Base-by-base conservation (phyloP, 257 asterid genomes). In the Osmanthus fragrans region DNA sequence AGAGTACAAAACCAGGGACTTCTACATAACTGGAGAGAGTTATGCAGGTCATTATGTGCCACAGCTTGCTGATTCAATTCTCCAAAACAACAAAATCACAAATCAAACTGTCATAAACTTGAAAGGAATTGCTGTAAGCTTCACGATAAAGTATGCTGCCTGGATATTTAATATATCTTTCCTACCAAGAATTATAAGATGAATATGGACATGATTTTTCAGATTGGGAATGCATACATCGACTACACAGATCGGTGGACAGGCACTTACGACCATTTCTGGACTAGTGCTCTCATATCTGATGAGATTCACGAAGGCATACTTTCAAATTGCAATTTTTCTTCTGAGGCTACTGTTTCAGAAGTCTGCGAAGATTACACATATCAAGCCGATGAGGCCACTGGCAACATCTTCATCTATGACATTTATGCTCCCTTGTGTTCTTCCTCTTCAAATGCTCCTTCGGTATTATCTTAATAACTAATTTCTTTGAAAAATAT, bases 1-100 rank as follows among this genome's bases (percentile, higher is more conserved):
- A 0, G 88, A 88, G 72, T 90, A 88, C 77, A 90, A 88, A 79
- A 83, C 77, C 7, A 70, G 90, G 4, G 88, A 87, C 7, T 87
- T 88, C 23, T 88, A 77, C 76, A 70, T 90, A n/a, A 70, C 91
- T 0, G 90, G 96, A 16, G 91, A 88, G 85, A 88, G 91, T 72
- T 90, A 88, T 74, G 88, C 90, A 2, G 93, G 90, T 21, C 92
- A 90, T 49, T 88, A 87, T 4, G 86, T 83, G 34, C 92, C 93
- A 49, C 96, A 90, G 32, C 90, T 90, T 15, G 90, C 96, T n/a
- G 74, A 79, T 23, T 70, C 86, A 33, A 84, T 88, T 75, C 85
- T 86, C 5, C 74, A 77, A 5, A 86, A 84, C 67, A 88, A 87
- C 82, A 82, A 86, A 64, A 80, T 47, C 29, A 76, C 89, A 1